Conservation (phyloP, 2,329 filamentous ascomycete genomes). For the Colletotrichum siamense region DNA sequence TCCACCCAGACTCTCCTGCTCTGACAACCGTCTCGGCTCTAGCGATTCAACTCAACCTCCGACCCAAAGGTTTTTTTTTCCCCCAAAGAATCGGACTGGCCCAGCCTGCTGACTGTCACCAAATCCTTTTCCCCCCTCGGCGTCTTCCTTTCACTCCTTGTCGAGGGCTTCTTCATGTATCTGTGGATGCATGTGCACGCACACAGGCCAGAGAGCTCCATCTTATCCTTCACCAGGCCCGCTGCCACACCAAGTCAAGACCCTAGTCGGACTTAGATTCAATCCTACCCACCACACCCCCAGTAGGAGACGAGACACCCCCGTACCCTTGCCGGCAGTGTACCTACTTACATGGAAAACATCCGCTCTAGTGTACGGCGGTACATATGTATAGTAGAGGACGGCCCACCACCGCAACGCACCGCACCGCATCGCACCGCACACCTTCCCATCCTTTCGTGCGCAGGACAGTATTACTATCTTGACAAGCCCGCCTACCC, state of each 20-base stretch:
- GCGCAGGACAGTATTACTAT: constrained; percentile 19
- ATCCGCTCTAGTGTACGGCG: constrained; percentile 5
- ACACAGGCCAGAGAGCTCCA: background rate
- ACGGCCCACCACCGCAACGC: constrained; percentile 17
- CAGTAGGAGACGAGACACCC: constrained; percentile 14
- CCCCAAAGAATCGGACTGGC: background rate
- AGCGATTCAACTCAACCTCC: background rate
- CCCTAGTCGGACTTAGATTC: constrained; percentile 20
- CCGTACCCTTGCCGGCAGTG: constrained; percentile 22
- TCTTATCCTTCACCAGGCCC: constrained; percentile 14
- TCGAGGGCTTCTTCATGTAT: background rate
- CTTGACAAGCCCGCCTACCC: constrained; percentile 20
- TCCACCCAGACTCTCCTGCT: background rate
- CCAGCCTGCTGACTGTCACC: background rate
- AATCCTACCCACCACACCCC: constrained; percentile 22
- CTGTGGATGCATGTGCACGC: background rate
- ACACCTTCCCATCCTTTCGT: constrained; percentile 8
- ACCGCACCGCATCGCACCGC: background rate
- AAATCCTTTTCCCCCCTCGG: background rate
- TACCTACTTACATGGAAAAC: constrained; percentile 1
- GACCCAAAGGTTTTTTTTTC: background rate
- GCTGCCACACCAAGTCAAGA: constrained; percentile 12
- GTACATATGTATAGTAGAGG: constrained; percentile 21
- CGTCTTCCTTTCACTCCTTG: background rate
- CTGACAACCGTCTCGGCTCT: background rate